These are phyloP conservation scores for Cyberlindnera amylophila DNA, from an alignment of 805 yeast species.

Conservation along the genomic window DNA sequence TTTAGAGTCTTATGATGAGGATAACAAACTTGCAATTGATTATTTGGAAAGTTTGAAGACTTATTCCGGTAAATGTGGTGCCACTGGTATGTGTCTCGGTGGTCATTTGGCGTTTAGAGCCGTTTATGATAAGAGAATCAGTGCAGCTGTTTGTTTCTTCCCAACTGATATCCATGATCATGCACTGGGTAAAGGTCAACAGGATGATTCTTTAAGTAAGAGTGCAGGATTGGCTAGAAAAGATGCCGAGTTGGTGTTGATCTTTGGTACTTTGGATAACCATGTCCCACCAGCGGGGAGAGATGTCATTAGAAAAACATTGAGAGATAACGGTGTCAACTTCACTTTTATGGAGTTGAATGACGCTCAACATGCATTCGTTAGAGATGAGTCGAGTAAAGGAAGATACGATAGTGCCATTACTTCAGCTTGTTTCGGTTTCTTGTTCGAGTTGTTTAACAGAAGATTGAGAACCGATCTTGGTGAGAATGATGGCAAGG, in stretches of 20 bases:
- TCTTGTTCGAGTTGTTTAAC: slow-evolving; percentile 67
- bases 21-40: slow-evolving; percentile 59
- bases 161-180: slow-evolving; percentile 76
- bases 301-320: slow-evolving; percentile 58
- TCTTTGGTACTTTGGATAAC: slow-evolving; percentile 75
- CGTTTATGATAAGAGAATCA: slow-evolving; percentile 58
- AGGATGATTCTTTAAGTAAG: slow-evolving; percentile 63
- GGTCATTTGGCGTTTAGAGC: slow-evolving; percentile 79
- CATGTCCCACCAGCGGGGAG: slow-evolving; percentile 80
- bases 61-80: slow-evolving; percentile 70
- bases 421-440: slow-evolving; percentile 61
- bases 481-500: slow-evolving; percentile 57
- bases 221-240: slow-evolving; percentile 48
- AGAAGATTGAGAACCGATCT: slow-evolving; percentile 62
- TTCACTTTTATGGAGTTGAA: slow-evolving; percentile 71
- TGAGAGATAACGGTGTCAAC: slow-evolving; percentile 56
- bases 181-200: slow-evolving; percentile 57
- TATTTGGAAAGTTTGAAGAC: slow-evolving; percentile 54
- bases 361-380: slow-evolving; percentile 82
- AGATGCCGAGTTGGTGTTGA: slow-evolving; percentile 55
- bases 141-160: slow-evolving; percentile 71
- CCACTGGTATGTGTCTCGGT: slow-evolving; percentile 86
- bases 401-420: slow-evolving; percentile 82
- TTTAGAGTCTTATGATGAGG: slow-evolving; percentile 72
- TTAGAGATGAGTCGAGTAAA: slow-evolving; percentile 72